These are phyloP conservation scores for Fusarium decemcellulare DNA, from an alignment of 2,329 filamentous ascomycete species.

Conservation along the genomic window DNA sequence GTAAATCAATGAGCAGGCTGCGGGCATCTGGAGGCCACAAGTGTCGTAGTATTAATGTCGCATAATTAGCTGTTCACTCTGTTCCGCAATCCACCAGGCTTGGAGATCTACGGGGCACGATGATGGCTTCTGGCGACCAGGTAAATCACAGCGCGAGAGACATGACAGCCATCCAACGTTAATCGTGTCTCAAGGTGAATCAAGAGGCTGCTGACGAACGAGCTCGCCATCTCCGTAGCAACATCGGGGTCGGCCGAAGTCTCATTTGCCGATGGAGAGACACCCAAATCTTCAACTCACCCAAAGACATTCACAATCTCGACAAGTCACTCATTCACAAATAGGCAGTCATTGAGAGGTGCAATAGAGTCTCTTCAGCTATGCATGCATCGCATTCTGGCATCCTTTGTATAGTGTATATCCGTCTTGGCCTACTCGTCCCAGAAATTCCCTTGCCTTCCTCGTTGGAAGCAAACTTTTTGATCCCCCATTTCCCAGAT, in stretches of 20 bases:
- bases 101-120: background rate
- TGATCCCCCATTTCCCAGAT: conserved; percentile 23
- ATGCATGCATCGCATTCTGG: conserved; percentile 48
- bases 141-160: conserved; percentile 4
- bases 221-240: background rate
- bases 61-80: background rate
- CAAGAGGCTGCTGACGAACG: background rate
- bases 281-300: background rate
- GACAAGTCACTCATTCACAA: background rate
- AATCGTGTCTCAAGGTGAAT: background rate
- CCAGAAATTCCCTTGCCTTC: conserved; percentile 38
- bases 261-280: background rate
- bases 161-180: too few species aligned
- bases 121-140: background rate
- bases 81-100: background rate
- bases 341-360: conserved; percentile 12
- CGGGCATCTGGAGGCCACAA: too few species aligned
- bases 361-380: conserved; percentile 39
- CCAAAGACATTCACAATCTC: background rate
- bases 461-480: conserved; percentile 41
- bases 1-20: too few species aligned
- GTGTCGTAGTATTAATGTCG: too few species aligned
- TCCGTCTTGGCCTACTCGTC: conserved; percentile 35
- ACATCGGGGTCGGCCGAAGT: background rate
- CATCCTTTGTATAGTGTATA: conserved; percentile 47